These are phyloP conservation scores for Penicillium concentricum DNA, from an alignment of 2,329 filamentous ascomycete species.

Conservation along the genomic window DNA sequence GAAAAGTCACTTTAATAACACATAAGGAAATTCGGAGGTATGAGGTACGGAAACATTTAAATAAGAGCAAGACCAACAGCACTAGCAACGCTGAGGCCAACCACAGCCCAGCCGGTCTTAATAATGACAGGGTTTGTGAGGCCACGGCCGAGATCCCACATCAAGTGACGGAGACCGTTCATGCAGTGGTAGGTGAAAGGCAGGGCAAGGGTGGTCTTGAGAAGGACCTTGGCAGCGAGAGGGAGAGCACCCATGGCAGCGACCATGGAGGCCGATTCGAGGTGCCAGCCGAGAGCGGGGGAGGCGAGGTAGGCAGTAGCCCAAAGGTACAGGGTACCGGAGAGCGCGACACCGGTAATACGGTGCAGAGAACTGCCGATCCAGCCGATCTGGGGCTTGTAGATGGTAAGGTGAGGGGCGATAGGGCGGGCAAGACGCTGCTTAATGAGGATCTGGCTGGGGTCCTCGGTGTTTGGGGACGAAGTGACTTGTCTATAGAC, in stretches of 20 bases:
- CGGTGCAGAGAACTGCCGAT: constrained; percentile 74
- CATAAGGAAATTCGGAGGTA: constrained; percentile 32
- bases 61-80: constrained; percentile 50
- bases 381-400: constrained; percentile 84
- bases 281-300: constrained; percentile 70
- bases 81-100: constrained; percentile 56
- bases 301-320: constrained; percentile 76
- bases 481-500: constrained; percentile 33
- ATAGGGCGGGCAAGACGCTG: constrained; percentile 82
- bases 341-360: constrained; percentile 74
- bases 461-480: constrained; percentile 33
- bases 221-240: constrained; percentile 55
- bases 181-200: constrained; percentile 68
- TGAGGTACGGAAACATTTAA: constrained; percentile 31
- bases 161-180: constrained; percentile 70
- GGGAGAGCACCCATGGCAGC: constrained; percentile 65
- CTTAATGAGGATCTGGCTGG: constrained; percentile 64
- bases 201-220: constrained; percentile 60
- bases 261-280: constrained; percentile 63
- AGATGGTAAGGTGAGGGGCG: constrained; percentile 81
- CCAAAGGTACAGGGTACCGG: constrained; percentile 76
- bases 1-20: constrained; percentile 32
- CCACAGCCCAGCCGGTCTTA: constrained; percentile 62
- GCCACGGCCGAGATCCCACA: constrained; percentile 64
- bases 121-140: constrained; percentile 66